phyloP scores from a whole-genome alignment of 2,329 filamentous ascomycete species.

The Paramyrothecium sp. region DNA sequence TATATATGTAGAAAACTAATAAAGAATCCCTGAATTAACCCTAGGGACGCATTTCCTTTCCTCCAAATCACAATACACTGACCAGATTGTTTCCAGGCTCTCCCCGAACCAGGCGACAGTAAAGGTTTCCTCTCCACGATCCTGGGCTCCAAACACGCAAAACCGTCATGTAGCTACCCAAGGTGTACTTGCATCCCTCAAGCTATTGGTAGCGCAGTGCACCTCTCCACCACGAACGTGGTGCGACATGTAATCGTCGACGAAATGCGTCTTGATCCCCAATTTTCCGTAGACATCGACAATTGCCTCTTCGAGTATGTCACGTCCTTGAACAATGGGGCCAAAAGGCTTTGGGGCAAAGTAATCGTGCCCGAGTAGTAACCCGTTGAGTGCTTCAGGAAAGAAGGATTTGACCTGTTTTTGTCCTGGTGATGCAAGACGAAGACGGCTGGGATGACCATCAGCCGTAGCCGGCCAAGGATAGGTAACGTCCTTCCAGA shows the following conservation, averaged over 20 bases:
- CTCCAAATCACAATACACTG: too few species aligned
- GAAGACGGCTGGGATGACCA: not conserved
- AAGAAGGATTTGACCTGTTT: conserved; percentile 12
- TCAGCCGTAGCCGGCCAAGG: conserved; percentile 1
- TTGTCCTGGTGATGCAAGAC: not conserved
- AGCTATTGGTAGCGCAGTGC: conserved; percentile 20
- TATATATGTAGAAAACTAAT: too few species aligned
- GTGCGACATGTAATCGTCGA: conserved; percentile 21
- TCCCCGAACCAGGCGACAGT: too few species aligned
- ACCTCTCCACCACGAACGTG: conserved; percentile 19
- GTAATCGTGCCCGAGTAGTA: conserved; percentile 17
- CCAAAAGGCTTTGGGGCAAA: conserved; percentile 20
- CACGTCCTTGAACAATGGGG: conserved; percentile 14
- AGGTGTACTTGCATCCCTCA: conserved; percentile 7
- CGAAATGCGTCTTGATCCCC: conserved; percentile 12
- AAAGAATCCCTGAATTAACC: too few species aligned
- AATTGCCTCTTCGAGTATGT: conserved; percentile 16
- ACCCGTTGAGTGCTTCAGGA: conserved; percentile 16
- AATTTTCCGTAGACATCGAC: conserved; percentile 12
- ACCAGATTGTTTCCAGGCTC: too few species aligned
- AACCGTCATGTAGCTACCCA: too few species aligned
- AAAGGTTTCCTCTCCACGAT: too few species aligned
- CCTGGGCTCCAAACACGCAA: too few species aligned
- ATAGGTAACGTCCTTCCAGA: conserved; percentile 11
- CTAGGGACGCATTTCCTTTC: too few species aligned